phyloP scores from a whole-genome alignment of 169 alveolate species.

The Cryptosporidium sp. region DNA sequence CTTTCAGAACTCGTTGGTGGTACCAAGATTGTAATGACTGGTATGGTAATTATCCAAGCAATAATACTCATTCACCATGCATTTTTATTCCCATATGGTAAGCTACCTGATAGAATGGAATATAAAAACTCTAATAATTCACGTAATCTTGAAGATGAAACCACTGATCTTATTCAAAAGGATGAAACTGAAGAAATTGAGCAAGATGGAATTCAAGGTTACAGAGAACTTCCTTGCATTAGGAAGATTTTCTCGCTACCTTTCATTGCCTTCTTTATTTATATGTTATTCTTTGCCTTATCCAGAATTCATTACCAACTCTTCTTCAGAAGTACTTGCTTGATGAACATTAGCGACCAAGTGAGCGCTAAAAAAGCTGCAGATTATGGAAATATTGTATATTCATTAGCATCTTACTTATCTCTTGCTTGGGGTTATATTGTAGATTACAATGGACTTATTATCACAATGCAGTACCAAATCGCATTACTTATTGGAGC shows the following conservation, averaged over 20 bases:
- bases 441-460: constrained; percentile 58
- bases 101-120: constrained; percentile 39
- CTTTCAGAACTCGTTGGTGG: constrained; percentile 23
- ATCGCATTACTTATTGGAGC: constrained; percentile 26
- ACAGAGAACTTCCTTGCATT: constrained; percentile 34
- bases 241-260: constrained; percentile 48
- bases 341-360: constrained; percentile 38
- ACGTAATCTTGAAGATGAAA: not conserved
- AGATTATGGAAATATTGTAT: constrained; percentile 34
- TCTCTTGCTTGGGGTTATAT: constrained; percentile 72
- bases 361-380: constrained; percentile 52
- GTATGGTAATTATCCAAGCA: constrained; percentile 28
- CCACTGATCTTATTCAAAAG: not conserved
- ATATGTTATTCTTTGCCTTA: constrained; percentile 53
- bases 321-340: constrained; percentile 64
- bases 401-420: constrained; percentile 53
- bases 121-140: not conserved
- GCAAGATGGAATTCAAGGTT: constrained; percentile 35
- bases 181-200: not conserved
- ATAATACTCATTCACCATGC: constrained; percentile 28
- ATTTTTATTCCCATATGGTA: constrained; percentile 54
- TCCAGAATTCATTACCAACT: constrained; percentile 69
- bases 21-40: constrained; percentile 19
- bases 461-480: constrained; percentile 70
- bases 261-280: constrained; percentile 46